phyloP scores from a whole-genome alignment of 192 early-diverging fungal genomes.

The Radiomyces spectabilis region DNA sequence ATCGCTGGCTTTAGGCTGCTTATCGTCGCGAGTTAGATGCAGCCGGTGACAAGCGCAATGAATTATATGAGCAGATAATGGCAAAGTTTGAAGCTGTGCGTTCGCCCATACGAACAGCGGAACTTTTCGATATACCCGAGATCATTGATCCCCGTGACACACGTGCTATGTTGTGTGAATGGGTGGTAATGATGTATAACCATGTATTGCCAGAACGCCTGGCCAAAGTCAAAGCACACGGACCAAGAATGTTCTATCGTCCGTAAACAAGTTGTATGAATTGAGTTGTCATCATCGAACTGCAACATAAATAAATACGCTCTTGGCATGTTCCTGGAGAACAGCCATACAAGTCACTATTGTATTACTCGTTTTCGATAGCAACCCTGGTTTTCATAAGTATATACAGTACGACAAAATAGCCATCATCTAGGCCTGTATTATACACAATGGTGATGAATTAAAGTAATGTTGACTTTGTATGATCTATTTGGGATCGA shows the following conservation, averaged over 20 bases:
- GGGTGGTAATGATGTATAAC: conserved; percentile 27
- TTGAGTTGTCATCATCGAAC: no score
- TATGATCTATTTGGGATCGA: no score
- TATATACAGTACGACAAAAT: no score
- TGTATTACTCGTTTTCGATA: no score
- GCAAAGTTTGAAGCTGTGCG: conserved; percentile 27
- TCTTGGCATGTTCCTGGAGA: no score
- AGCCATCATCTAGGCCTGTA: no score
- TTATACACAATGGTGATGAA: no score
- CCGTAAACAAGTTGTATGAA: no score
- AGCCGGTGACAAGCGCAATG: conserved; percentile 21
- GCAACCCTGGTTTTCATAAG: no score
- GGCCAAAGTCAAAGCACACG: conserved; percentile 17
- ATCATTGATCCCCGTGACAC: conserved; percentile 32
- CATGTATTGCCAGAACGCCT: conserved; percentile 22
- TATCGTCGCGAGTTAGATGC: conserved; percentile 24
- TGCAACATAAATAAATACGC: no score
- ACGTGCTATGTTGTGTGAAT: conserved; percentile 22
- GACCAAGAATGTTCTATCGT: conserved; percentile 17
- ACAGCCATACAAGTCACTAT: no score
- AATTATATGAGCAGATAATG: conserved; percentile 22
- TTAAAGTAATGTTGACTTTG: no score
- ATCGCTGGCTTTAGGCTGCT: conserved; percentile 16
- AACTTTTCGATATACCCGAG: conserved; percentile 28
- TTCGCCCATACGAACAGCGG: conserved; percentile 25